A percentile compares a stretch with the other conserved stretches of the same genome.
phyloP scores from a whole-genome alignment of 495 filamentous ascomycete genomes.

The Astrothelium subdiscretum region DNA sequence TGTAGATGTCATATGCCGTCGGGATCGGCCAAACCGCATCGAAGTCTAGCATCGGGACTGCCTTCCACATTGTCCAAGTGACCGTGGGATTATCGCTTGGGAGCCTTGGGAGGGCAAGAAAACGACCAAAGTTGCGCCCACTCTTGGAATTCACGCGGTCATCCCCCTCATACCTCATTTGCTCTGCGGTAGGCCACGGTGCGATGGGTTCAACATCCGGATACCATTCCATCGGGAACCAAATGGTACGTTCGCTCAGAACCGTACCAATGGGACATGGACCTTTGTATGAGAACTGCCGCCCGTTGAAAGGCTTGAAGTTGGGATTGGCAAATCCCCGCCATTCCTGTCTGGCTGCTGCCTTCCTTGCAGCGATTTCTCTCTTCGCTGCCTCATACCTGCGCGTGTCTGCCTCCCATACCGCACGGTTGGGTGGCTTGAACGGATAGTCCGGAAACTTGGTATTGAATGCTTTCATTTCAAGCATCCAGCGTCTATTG shows the following conservation, averaged over 20 bases:
- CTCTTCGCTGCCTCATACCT: neutral
- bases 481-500: neutral
- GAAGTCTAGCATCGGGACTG: neutral
- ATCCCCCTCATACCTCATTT: conserved; percentile 19
- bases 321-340: neutral
- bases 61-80: conserved; percentile 12
- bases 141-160: conserved; percentile 11
- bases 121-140: conserved; percentile 12
- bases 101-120: conserved; percentile 12
- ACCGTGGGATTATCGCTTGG: conserved; percentile 7
- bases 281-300: neutral
- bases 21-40: neutral
- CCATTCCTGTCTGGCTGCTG: neutral
- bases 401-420: neutral
- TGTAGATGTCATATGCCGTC: neutral
- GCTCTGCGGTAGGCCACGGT: conserved; percentile 13
- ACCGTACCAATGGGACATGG: conserved; percentile 4
- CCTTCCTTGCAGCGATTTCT: neutral
- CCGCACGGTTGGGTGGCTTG: neutral
- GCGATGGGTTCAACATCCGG: conserved; percentile 5
- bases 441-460: neutral
- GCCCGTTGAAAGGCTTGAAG: conserved; percentile 6
- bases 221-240: neutral
- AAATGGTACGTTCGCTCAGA: conserved; percentile 9
- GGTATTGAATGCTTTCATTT: neutral